A percentile compares a stretch with the other conserved stretches of the same genome.
Evolutionary conservation across 1,284 basidiomycete genomes (phyloP).

Genomic region (Leccinum pseudoinsigne): DNA sequence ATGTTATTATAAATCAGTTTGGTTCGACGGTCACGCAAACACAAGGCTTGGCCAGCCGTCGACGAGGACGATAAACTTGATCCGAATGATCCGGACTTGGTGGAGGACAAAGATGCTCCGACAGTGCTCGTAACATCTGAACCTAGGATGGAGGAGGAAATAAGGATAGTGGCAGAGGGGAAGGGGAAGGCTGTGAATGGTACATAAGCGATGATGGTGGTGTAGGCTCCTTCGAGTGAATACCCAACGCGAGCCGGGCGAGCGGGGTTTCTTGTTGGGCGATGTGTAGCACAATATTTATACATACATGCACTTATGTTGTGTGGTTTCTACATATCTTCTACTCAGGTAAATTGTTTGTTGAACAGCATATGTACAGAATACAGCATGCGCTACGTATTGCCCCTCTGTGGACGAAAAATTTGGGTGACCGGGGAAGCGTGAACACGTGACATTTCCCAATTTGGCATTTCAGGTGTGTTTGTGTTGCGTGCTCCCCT

Average conservation of each 20-base stretch:
- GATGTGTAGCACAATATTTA: not conserved
- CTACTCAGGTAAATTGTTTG: not conserved
- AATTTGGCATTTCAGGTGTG: slow-evolving; percentile 11
- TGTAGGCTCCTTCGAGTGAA: not conserved
- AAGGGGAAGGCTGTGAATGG: not conserved
- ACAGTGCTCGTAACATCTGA: not conserved
- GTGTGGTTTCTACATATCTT: not conserved
- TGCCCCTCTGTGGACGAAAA: too few species aligned
- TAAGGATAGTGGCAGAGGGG: not conserved
- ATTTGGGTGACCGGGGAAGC: too few species aligned
- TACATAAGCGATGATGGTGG: not conserved
- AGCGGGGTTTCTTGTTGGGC: not conserved
- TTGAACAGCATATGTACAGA: not conserved
- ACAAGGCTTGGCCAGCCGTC: not conserved
- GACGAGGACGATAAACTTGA: not conserved
- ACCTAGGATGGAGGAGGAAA: not conserved
- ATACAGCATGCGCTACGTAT: not conserved
- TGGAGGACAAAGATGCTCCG: not conserved
- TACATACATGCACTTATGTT: not conserved
- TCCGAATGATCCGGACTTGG: not conserved
- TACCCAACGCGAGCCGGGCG: not conserved
- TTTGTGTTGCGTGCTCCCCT: too few species aligned
- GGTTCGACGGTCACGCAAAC: not conserved
- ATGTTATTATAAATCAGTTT: not conserved
- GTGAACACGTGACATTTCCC: slow-evolving; percentile 14